phyloP scores from a whole-genome alignment of 2,329 filamentous ascomycete species.

The Sclerotinia trifoliorum region DNA sequence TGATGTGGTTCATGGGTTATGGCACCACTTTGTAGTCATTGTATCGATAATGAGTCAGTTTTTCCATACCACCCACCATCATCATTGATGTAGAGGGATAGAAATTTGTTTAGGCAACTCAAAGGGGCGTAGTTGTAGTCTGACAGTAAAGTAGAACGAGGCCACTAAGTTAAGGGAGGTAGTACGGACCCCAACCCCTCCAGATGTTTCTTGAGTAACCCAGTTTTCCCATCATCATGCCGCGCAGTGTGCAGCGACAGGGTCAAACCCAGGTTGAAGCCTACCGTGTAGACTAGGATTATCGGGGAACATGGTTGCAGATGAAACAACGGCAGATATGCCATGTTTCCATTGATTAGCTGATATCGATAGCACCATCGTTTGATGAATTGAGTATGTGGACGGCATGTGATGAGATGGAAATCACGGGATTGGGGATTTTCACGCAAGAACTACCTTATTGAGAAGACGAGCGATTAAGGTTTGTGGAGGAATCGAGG shows the following conservation, averaged over 20 bases:
- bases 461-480: not conserved
- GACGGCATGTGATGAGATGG: not conserved
- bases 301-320: constrained; percentile 20
- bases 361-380: not conserved
- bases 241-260: constrained; percentile 20
- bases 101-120: not conserved
- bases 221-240: constrained; percentile 10
- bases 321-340: constrained; percentile 21
- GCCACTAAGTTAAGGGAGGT: not conserved
- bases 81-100: not conserved
- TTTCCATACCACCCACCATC: not conserved
- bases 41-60: not conserved
- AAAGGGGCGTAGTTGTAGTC: not conserved
- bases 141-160: not conserved
- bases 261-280: constrained; percentile 5
- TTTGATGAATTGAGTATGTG: not conserved
- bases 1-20: not conserved
- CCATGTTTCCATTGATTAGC: not conserved
- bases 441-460: not conserved
- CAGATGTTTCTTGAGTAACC: constrained; percentile 8
- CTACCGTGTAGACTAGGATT: constrained; percentile 10
- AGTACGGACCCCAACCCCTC: constrained; percentile 6
- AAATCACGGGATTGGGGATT: not conserved
- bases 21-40: not conserved
- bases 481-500: not conserved